These are phyloP conservation scores for Tuber umbilicatum DNA, from an alignment of 495 filamentous ascomycete species.

Conservation along the genomic window DNA sequence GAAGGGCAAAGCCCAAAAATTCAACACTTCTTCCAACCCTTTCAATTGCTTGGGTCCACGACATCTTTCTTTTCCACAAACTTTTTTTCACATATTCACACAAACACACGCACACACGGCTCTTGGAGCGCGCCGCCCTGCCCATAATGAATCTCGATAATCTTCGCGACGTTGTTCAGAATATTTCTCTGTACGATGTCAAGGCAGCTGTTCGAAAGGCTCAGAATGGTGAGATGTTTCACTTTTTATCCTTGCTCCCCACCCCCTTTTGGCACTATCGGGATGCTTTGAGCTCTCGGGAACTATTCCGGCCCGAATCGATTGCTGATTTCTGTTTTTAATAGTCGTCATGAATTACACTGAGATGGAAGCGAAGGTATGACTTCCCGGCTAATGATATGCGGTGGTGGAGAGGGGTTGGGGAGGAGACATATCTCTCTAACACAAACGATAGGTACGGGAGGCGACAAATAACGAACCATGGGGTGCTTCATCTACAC, in stretches of 20 bases:
- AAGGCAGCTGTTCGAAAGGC: conserved; percentile 96
- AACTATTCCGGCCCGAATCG: neutral
- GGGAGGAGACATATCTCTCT: conserved; percentile 35
- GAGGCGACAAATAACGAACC: conserved; percentile 98
- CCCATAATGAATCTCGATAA: conserved; percentile 44
- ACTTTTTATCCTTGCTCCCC: neutral
- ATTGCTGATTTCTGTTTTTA: neutral
- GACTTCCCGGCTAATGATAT: conserved; percentile 10
- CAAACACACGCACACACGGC: neutral
- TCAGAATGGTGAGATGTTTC: conserved; percentile 74
- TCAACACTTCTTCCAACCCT: neutral
- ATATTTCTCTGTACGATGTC: conserved; percentile 90
- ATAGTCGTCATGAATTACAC: conserved; percentile 98
- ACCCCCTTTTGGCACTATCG: conserved; percentile 17
- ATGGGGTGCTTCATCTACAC: conserved; percentile 84
- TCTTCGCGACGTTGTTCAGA: conserved; percentile 83
- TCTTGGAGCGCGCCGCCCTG: neutral
- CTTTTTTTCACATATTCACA: neutral
- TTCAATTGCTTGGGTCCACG: neutral
- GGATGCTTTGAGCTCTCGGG: neutral
- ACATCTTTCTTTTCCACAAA: neutral
- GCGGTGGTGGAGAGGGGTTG: conserved; percentile 14
- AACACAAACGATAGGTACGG: conserved; percentile 57
- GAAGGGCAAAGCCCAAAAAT: neutral
- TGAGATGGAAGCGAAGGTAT: conserved; percentile 98